Evolutionary conservation across 129 eudicot genomes (phyloP).

Genomic region (Lonicera japonica): DNA sequence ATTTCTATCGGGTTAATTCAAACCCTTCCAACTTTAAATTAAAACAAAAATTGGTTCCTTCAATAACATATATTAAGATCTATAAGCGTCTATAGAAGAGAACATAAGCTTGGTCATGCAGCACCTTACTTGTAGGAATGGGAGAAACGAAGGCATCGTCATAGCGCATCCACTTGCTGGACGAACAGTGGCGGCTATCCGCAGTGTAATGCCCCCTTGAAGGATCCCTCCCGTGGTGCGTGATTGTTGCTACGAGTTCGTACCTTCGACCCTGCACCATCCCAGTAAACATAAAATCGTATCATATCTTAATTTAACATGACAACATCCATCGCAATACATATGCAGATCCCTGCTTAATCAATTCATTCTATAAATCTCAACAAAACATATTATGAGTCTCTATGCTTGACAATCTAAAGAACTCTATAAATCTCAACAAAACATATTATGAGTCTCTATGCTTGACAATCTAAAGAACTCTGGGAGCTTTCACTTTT

Average conservation of each 20-base stretch:
- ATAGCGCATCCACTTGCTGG: conserved; percentile 36
- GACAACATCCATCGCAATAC: too few relatives aligned
- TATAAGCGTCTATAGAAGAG: conserved; percentile 45
- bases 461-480: neutral
- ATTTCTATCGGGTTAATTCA: too few relatives aligned
- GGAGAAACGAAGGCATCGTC: conserved; percentile 12
- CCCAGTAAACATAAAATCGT: too few relatives aligned
- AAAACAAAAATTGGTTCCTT: too few relatives aligned
- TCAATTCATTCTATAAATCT: too few relatives aligned
- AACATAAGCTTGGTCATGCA: conserved; percentile 46
- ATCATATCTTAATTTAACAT: too few relatives aligned
- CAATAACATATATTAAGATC: too few relatives aligned
- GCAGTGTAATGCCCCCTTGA: conserved; percentile 57
- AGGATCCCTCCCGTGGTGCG: conserved; percentile 22
- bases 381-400: neutral
- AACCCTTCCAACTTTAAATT: too few relatives aligned
- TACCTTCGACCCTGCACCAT: conserved; percentile 71
- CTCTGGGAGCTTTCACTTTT: neutral
- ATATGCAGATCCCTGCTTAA: too few relatives aligned
- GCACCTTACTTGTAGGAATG: conserved; percentile 37
- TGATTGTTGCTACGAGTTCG: conserved; percentile 11
- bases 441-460: neutral
- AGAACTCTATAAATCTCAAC: neutral
- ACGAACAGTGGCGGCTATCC: conserved; percentile 41
- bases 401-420: neutral